Conservation (phyloP, 2,329 filamentous ascomycete species). For the Fusarium nanum region DNA sequence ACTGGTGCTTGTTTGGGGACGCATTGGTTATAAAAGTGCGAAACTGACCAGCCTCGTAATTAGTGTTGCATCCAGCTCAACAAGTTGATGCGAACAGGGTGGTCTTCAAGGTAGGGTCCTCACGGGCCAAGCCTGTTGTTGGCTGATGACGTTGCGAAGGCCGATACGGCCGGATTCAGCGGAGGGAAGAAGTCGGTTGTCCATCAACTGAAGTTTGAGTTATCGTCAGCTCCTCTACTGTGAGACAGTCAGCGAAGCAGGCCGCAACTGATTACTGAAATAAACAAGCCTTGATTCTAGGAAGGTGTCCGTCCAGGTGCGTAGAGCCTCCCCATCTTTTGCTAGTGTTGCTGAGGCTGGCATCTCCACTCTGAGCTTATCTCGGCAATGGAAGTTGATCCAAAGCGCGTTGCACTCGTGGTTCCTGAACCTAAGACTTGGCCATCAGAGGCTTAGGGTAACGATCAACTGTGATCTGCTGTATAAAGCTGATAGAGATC, state of each 20-base stretch:
- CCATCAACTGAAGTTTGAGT: slow-evolving; percentile 7
- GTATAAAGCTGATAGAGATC: not conserved
- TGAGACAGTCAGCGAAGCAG: slow-evolving; percentile 30
- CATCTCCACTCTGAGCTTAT: slow-evolving; percentile 20
- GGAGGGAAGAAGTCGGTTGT: slow-evolving; percentile 36
- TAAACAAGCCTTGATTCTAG: not conserved
- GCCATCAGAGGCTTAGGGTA: slow-evolving; percentile 14
- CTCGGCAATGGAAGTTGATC: slow-evolving; percentile 12
- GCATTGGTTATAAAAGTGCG: not conserved
- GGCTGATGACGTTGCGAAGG: slow-evolving; percentile 42
- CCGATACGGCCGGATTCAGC: slow-evolving; percentile 30
- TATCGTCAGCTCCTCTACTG: slow-evolving; percentile 10
- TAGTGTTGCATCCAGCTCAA: slow-evolving; percentile 14
- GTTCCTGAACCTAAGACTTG: slow-evolving; percentile 36
- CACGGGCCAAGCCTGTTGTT: slow-evolving; percentile 29
- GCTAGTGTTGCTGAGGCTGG: not conserved
- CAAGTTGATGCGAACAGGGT: slow-evolving; percentile 30
- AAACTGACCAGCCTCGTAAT: slow-evolving; percentile 11
- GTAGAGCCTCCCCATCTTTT: not conserved
- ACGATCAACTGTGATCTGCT: slow-evolving; percentile 25
- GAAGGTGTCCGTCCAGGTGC: slow-evolving; percentile 11
- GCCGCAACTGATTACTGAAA: slow-evolving; percentile 18
- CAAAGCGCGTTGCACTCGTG: slow-evolving; percentile 12
- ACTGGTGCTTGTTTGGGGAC: not conserved
- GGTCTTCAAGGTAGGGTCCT: slow-evolving; percentile 20